phyloP scores from a whole-genome alignment of 1,284 basidiomycete genomes.

The Ustilago loliicola region DNA sequence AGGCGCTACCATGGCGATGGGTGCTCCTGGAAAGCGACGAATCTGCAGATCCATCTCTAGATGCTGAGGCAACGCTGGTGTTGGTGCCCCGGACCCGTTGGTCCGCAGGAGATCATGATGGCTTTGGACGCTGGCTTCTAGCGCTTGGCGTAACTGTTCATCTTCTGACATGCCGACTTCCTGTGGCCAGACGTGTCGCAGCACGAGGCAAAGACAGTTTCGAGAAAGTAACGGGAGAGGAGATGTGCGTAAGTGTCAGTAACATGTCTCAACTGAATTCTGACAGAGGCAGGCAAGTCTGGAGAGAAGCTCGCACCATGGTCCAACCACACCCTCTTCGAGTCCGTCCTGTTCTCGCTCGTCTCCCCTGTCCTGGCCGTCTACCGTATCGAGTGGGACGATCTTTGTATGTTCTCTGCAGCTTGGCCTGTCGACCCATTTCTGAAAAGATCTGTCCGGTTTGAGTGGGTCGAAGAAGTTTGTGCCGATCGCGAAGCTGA shows the following conservation, averaged over 20 bases:
- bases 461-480: slow-evolving; percentile 7
- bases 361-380: background rate
- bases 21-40: slow-evolving; percentile 28
- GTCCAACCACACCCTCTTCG: slow-evolving; percentile 16
- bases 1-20: slow-evolving; percentile 46
- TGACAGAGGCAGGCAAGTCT: background rate
- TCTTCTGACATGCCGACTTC: slow-evolving; percentile 48
- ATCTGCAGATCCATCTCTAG: slow-evolving; percentile 31
- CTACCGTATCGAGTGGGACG: slow-evolving; percentile 1
- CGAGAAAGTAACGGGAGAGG: background rate
- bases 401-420: slow-evolving; percentile 14
- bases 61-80: slow-evolving; percentile 41
- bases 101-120: slow-evolving; percentile 38
- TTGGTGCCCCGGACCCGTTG: slow-evolving; percentile 32
- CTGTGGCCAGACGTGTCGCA: slow-evolving; percentile 5
- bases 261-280: background rate
- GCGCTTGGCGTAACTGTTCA: slow-evolving; percentile 52
- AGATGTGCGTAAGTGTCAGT: slow-evolving; percentile 10
- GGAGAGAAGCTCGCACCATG: slow-evolving; percentile 28
- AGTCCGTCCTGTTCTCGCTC: slow-evolving; percentile 4
- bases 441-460: slow-evolving; percentile 8
- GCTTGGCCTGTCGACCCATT: background rate
- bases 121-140: slow-evolving; percentile 54
- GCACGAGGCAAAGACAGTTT: background rate
- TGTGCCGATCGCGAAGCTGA: slow-evolving; percentile 28